phyloP scores from a whole-genome alignment of 2,329 filamentous ascomycete genomes.

The Penicillium sp. region DNA sequence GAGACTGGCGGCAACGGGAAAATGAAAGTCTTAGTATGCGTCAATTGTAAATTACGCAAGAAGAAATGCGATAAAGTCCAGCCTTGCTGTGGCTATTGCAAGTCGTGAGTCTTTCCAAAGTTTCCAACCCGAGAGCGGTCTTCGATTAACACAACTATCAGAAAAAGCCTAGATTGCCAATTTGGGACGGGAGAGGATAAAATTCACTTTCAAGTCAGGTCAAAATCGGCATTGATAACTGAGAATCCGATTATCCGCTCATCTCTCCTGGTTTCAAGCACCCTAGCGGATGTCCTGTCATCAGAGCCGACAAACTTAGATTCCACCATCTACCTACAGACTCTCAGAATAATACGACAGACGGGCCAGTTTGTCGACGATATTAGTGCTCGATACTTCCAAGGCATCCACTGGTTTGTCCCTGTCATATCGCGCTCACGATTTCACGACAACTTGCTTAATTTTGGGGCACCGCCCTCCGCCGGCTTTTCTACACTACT shows the following conservation, averaged over 20 bases:
- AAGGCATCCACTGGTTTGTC: conserved; percentile 30
- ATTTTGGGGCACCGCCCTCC: conserved; percentile 15
- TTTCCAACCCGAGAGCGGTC: background rate
- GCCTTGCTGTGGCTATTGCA: conserved; percentile 20
- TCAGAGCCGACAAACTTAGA: conserved; percentile 2
- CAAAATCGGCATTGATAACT: background rate
- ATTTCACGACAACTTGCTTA: conserved; percentile 29
- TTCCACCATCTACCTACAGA: conserved; percentile 7
- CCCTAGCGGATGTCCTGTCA: conserved; percentile 3
- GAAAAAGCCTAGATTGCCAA: conserved; percentile 6
- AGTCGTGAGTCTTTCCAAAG: background rate
- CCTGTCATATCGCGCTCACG: conserved; percentile 34
- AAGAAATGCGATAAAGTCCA: conserved; percentile 21
- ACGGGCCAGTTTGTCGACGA: conserved; percentile 28
- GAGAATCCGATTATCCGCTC: background rate
- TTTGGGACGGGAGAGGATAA: background rate
- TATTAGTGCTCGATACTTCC: conserved; percentile 35
- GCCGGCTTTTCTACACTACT: conserved; percentile 32
- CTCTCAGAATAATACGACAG: conserved; percentile 11
- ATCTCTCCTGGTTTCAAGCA: background rate
- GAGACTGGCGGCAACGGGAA: background rate
- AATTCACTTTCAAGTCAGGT: background rate
- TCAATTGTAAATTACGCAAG: conserved; percentile 21
- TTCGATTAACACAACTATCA: background rate
- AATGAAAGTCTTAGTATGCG: conserved; percentile 7